These are phyloP conservation scores for Hypoxylon intermedium DNA, from an alignment of 495 filamentous ascomycete species.

Conservation along the genomic window DNA sequence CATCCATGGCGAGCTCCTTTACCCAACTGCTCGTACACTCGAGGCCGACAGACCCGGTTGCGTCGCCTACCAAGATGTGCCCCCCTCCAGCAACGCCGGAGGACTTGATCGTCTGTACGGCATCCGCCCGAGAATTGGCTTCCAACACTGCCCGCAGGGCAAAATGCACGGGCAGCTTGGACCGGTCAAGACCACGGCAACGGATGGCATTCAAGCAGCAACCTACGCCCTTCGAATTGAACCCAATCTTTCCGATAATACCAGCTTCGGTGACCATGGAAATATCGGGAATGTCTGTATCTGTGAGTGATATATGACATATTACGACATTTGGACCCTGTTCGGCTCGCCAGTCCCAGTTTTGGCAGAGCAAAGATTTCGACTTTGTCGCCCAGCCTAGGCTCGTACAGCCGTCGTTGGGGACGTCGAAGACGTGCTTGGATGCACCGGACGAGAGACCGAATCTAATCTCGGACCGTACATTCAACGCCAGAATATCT, in stretches of 20 bases:
- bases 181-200: slow-evolving; percentile 61
- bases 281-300: slow-evolving; percentile 34
- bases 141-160: slow-evolving; percentile 68
- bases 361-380: slow-evolving; percentile 62
- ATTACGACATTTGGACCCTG: slow-evolving; percentile 65
- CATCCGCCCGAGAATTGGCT: slow-evolving; percentile 57
- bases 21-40: slow-evolving; percentile 65
- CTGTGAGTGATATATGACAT: slow-evolving; percentile 44
- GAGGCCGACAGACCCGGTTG: slow-evolving; percentile 58
- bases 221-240: slow-evolving; percentile 68
- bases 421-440: slow-evolving; percentile 6
- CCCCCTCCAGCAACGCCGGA: slow-evolving; percentile 66
- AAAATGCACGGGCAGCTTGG: slow-evolving; percentile 67
- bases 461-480: slow-evolving; percentile 71
- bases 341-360: slow-evolving; percentile 70
- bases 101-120: slow-evolving; percentile 56
- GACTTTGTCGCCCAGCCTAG: slow-evolving; percentile 55
- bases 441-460: slow-evolving; percentile 57
- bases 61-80: slow-evolving; percentile 68
- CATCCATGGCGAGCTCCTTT: slow-evolving; percentile 56
- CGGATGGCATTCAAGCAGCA: slow-evolving; percentile 73
- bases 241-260: slow-evolving; percentile 75
- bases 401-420: slow-evolving; percentile 67
- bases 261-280: slow-evolving; percentile 66
- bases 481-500: slow-evolving; percentile 70